These are phyloP conservation scores for Samsoniella hepiali DNA, from an alignment of 2,329 filamentous ascomycete species.

Conservation along the genomic window DNA sequence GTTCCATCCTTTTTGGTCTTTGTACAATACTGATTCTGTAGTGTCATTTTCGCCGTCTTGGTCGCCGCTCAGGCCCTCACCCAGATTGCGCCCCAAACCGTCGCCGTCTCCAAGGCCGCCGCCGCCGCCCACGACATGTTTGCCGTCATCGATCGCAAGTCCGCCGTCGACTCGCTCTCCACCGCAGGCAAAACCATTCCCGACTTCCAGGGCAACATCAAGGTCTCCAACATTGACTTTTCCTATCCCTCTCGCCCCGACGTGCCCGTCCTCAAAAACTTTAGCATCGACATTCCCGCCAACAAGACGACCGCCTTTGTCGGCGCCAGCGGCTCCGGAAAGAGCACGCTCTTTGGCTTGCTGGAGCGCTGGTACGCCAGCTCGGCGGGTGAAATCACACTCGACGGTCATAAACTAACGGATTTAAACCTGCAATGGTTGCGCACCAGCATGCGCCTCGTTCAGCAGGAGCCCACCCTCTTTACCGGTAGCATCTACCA, in stretches of 20 bases:
- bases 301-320: constrained; percentile 53
- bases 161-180: constrained; percentile 42
- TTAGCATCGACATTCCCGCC: constrained; percentile 43
- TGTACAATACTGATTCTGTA: constrained; percentile 22
- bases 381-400: constrained; percentile 40
- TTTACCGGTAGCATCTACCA: constrained; percentile 51
- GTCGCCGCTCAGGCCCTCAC: constrained; percentile 45
- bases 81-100: constrained; percentile 45
- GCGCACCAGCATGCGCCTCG: constrained; percentile 49
- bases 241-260: constrained; percentile 56
- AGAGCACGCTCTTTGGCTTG: constrained; percentile 56
- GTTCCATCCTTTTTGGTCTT: neutral
- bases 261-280: constrained; percentile 41
- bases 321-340: constrained; percentile 56
- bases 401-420: constrained; percentile 43
- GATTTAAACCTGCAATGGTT: constrained; percentile 51
- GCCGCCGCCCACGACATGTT: constrained; percentile 47
- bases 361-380: constrained; percentile 59
- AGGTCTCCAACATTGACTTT: constrained; percentile 48
- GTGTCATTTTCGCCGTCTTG: constrained; percentile 46
- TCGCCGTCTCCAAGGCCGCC: constrained; percentile 44
- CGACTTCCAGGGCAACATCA: constrained; percentile 42
- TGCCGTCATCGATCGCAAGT: constrained; percentile 44
- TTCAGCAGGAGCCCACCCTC: constrained; percentile 51
- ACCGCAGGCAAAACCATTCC: constrained; percentile 31